Conservation (phyloP, 768 basidiomycete species). For the Boletus rubropictus region DNA sequence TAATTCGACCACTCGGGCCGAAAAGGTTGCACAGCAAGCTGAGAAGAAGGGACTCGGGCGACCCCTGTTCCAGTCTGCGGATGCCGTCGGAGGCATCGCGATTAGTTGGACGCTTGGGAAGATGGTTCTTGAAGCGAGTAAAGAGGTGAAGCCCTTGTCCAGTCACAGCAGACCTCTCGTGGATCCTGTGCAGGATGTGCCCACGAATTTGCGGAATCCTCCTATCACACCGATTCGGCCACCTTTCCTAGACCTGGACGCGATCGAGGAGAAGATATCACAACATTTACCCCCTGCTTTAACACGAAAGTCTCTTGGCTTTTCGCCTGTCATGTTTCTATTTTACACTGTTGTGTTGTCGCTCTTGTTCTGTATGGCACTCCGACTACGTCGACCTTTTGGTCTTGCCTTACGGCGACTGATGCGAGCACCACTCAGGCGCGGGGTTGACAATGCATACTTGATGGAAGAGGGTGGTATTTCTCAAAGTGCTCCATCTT, state of each 20-base stretch:
- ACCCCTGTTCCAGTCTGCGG: conserved; percentile 88
- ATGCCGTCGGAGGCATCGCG: conserved; percentile 87
- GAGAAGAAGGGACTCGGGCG: conserved; percentile 74
- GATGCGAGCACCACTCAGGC: conserved; percentile 39
- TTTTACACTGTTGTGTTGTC: conserved; percentile 46
- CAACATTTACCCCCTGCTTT: conserved; percentile 64
- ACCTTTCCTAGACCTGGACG: conserved; percentile 51
- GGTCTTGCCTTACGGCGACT: conserved; percentile 40
- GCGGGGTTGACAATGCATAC: conserved; percentile 24
- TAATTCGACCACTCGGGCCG: conserved; percentile 61
- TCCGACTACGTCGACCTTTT: conserved; percentile 55
- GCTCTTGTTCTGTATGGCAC: conserved; percentile 40
- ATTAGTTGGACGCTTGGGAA: conserved; percentile 98
- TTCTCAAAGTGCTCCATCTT: conserved; percentile 12
- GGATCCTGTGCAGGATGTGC: conserved; percentile 67
- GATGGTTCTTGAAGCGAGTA: conserved; percentile 97
- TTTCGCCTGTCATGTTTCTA: conserved; percentile 61
- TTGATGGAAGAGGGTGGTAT: conserved; percentile 44
- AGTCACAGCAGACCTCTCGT: conserved; percentile 51
- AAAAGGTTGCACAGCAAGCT: conserved; percentile 71
- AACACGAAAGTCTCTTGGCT: conserved; percentile 60
- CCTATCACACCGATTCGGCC: conserved; percentile 63
- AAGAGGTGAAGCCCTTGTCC: conserved; percentile 56
- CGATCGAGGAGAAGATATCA: conserved; percentile 57
- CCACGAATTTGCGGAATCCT: conserved; percentile 40